Evolutionary conservation across 768 basidiomycete genomes (phyloP).

Genomic region (Auricularia sp.): DNA sequence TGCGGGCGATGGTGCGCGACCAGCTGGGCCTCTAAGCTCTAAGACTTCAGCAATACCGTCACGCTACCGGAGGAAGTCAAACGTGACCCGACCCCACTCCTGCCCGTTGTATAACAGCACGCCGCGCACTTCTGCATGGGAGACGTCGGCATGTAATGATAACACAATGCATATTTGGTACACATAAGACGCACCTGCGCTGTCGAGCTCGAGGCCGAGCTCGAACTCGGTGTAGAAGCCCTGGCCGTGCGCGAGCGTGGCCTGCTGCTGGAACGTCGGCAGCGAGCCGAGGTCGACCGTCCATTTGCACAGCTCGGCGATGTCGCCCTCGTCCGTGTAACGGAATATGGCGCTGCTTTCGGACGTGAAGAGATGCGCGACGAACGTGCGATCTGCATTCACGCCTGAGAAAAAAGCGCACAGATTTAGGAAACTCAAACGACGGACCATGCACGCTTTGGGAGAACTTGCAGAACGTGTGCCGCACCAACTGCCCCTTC

Average conservation of each 20-base stretch:
- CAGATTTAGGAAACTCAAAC: too few species aligned
- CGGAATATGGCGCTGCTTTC: constrained; percentile 68
- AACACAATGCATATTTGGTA: neutral
- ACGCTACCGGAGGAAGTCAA: constrained; percentile 37
- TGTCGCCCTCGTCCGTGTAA: constrained; percentile 80
- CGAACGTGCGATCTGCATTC: constrained; percentile 58
- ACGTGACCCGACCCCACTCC: constrained; percentile 72
- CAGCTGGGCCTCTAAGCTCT: constrained; percentile 62
- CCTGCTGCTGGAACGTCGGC: constrained; percentile 69
- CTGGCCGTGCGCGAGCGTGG: constrained; percentile 39
- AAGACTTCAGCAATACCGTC: neutral
- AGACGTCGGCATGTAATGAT: neutral
- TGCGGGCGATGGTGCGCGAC: constrained; percentile 72
- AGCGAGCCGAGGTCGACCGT: constrained; percentile 72
- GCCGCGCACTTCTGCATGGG: constrained; percentile 59
- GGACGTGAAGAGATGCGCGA: constrained; percentile 73
- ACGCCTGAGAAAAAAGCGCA: neutral
- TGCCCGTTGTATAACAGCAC: constrained; percentile 63
- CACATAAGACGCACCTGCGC: constrained; percentile 30
- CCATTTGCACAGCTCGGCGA: constrained; percentile 72
- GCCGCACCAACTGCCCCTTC: constrained; percentile 60
- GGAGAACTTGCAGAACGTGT: constrained; percentile 65
- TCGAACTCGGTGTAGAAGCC: constrained; percentile 87
- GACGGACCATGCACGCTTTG: constrained; percentile 40
- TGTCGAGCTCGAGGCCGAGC: constrained; percentile 73